These are phyloP conservation scores for Bruguiera gymnorhiza DNA, from an alignment of 345 rosid species.

Conservation along the genomic window DNA sequence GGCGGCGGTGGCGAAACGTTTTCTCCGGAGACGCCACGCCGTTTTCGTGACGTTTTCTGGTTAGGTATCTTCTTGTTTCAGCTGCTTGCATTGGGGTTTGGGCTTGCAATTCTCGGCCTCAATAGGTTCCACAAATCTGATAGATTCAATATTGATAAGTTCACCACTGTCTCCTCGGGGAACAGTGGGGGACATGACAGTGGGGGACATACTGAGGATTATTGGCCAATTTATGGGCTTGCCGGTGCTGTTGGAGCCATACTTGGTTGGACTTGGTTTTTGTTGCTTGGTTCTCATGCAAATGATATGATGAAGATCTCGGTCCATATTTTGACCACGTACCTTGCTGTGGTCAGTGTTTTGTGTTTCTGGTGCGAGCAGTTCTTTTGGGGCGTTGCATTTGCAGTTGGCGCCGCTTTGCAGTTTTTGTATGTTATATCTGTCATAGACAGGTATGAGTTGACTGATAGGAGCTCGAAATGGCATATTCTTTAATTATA, in stretches of 20 bases:
- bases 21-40: slow-evolving; percentile 46
- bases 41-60: slow-evolving; percentile 95
- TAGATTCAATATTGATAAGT: slow-evolving; percentile 72
- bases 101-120: slow-evolving; percentile 63
- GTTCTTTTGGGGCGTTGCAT: slow-evolving; percentile 67
- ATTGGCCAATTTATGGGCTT: slow-evolving; percentile 87
- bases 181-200: slow-evolving; percentile 39
- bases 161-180: slow-evolving; percentile 40
- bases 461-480: background rate
- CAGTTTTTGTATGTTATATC: slow-evolving; percentile 95
- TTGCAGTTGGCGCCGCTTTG: slow-evolving; percentile 71
- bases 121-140: slow-evolving; percentile 65
- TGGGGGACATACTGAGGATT: slow-evolving; percentile 65
- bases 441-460: slow-evolving; percentile 71
- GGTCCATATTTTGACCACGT: slow-evolving; percentile 86
- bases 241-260: slow-evolving; percentile 72
- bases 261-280: slow-evolving; percentile 76
- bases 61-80: slow-evolving; percentile 69
- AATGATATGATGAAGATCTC: slow-evolving; percentile 84
- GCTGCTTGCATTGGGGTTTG: slow-evolving; percentile 55
- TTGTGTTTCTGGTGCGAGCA: slow-evolving; percentile 73
- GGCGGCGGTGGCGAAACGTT: slow-evolving; percentile 45
- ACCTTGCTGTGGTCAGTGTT: slow-evolving; percentile 86
- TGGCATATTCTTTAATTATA: too few species aligned
- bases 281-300: slow-evolving; percentile 71